A percentile compares a stretch with the other conserved stretches of the same genome.
Evolutionary conservation across 768 basidiomycete species (phyloP).

Genomic region (Suillus weaverae): DNA sequence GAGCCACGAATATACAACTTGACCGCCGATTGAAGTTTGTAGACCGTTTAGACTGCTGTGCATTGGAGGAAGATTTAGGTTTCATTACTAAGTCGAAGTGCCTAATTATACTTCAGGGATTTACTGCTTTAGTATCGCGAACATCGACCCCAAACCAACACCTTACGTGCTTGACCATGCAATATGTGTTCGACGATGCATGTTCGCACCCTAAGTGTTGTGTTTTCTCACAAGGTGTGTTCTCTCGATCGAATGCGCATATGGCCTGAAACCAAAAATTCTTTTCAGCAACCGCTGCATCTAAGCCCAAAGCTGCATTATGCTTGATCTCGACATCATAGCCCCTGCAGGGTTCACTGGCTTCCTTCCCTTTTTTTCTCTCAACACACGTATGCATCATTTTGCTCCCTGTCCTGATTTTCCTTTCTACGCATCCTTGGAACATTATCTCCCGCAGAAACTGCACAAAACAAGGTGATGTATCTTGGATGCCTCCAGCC

Average conservation of each 20-base stretch:
- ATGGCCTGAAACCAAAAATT: neutral
- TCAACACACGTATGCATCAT: neutral
- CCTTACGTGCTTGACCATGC: constrained; percentile 1
- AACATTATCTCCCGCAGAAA: neutral
- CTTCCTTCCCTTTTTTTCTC: neutral
- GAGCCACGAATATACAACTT: neutral
- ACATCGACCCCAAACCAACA: neutral
- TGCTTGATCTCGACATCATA: neutral
- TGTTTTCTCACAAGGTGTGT: neutral
- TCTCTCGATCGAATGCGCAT: neutral
- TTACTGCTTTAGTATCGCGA: neutral
- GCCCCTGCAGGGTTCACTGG: neutral
- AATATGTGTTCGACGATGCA: neutral
- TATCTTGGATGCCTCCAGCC: neutral
- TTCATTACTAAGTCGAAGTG: neutral
- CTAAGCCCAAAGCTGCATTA: neutral
- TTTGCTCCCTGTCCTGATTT: neutral
- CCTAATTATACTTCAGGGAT: neutral
- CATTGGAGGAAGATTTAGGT: neutral
- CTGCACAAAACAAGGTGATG: neutral
- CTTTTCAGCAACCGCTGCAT: neutral
- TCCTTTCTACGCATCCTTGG: neutral
- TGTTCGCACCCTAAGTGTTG: neutral
- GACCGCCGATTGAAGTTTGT: neutral
- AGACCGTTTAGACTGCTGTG: neutral